phyloP scores from a whole-genome alignment of 1,284 basidiomycete genomes.

The Meira miltonrushii region DNA sequence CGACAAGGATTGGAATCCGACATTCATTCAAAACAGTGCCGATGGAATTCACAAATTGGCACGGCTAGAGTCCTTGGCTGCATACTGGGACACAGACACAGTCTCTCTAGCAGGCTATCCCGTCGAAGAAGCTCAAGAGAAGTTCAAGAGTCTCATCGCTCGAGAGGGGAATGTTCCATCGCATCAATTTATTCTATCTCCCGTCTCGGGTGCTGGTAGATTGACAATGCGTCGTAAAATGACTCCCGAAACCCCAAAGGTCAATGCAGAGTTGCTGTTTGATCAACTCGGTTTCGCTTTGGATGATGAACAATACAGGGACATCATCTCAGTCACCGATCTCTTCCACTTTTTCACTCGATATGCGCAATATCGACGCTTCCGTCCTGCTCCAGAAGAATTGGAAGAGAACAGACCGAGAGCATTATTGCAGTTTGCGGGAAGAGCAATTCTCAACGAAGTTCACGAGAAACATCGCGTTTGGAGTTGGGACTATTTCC shows the following conservation, averaged over 20 bases:
- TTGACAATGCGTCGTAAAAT: constrained; percentile 71
- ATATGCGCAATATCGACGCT: constrained; percentile 66
- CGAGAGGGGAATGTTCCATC: constrained; percentile 26
- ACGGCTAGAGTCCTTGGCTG: constrained; percentile 76
- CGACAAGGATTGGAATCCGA: constrained; percentile 82
- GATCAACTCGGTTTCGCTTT: constrained; percentile 89
- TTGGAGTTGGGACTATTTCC: constrained; percentile 92
- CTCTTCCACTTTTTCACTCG: constrained; percentile 96
- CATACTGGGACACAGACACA: constrained; percentile 95
- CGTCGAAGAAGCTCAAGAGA: constrained; percentile 65
- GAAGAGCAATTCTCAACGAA: constrained; percentile 73
- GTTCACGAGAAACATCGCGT: constrained; percentile 76
- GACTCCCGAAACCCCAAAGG: constrained; percentile 67
- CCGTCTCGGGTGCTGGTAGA: constrained; percentile 89
- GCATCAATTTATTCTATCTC: constrained; percentile 94
- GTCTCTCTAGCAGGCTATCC: constrained; percentile 67
- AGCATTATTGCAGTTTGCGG: constrained; percentile 76
- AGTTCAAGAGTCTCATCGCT: constrained; percentile 67
- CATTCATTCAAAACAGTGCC: constrained; percentile 85
- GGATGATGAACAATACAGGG: constrained; percentile 92
- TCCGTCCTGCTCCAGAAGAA: constrained; percentile 65
- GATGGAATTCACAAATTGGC: constrained; percentile 90
- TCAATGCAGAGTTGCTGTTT: constrained; percentile 84
- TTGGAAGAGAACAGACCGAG: constrained; percentile 65
- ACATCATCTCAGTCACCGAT: constrained; percentile 86